Evolutionary conservation across 1,284 basidiomycete genomes (phyloP).

Genomic region (Tremellales sp.): DNA sequence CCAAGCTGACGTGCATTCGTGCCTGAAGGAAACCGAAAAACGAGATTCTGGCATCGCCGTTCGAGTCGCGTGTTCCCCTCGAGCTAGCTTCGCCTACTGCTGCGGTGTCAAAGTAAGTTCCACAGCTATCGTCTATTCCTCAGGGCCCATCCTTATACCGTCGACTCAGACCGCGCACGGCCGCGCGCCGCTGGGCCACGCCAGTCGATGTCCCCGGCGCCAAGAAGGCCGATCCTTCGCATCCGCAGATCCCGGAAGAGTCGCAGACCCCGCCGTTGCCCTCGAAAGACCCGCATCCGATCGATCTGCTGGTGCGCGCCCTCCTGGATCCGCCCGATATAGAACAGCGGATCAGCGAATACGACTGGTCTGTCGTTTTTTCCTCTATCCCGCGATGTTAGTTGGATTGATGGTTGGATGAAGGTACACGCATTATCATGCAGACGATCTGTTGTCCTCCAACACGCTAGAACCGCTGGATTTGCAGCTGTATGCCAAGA

Average conservation of each 20-base stretch:
- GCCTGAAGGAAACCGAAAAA: slow-evolving; percentile 30
- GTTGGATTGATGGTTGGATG: background rate
- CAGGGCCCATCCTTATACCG: slow-evolving; percentile 54
- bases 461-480: slow-evolving; percentile 49
- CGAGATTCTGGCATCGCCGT: slow-evolving; percentile 38
- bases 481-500: slow-evolving; percentile 45
- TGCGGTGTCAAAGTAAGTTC: slow-evolving; percentile 6
- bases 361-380: slow-evolving; percentile 60
- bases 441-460: slow-evolving; percentile 37
- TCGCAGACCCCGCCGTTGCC: background rate
- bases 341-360: slow-evolving; percentile 59
- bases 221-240: slow-evolving; percentile 34
- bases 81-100: slow-evolving; percentile 10
- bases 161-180: slow-evolving; percentile 22
- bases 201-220: slow-evolving; percentile 10
- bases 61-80: slow-evolving; percentile 32
- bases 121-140: slow-evolving; percentile 4
- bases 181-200: slow-evolving; percentile 35
- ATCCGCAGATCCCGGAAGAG: background rate
- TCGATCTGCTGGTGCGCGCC: slow-evolving; percentile 60
- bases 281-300: slow-evolving; percentile 59
- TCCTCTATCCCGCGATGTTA: slow-evolving; percentile 6
- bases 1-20: background rate
- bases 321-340: slow-evolving; percentile 59
- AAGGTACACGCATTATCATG: slow-evolving; percentile 50